phyloP scores from a whole-genome alignment of 768 basidiomycete genomes.

The Russula foetens region DNA sequence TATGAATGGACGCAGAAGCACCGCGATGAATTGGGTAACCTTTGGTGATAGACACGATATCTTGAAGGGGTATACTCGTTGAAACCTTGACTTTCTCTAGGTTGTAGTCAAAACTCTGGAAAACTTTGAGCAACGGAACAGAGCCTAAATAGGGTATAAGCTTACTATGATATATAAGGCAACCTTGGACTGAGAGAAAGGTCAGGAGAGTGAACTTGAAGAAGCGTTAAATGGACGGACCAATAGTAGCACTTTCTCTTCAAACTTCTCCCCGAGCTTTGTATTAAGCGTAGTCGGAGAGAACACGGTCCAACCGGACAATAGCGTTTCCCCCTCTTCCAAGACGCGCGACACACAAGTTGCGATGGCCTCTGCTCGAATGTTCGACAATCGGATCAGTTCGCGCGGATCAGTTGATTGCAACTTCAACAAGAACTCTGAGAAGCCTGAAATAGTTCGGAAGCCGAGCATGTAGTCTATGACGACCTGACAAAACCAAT shows the following conservation, averaged over 20 bases:
- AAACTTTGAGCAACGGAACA: neutral
- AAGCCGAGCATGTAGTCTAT: slow-evolving; percentile 90
- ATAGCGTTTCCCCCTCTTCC: slow-evolving; percentile 43
- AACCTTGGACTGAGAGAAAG: slow-evolving; percentile 25
- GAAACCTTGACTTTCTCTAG: slow-evolving; percentile 87
- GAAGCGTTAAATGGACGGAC: slow-evolving; percentile 41
- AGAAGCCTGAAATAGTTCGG: slow-evolving; percentile 80
- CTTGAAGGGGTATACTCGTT: slow-evolving; percentile 80
- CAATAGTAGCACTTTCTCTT: slow-evolving; percentile 89
- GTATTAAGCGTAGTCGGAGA: slow-evolving; percentile 70
- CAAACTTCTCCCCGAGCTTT: slow-evolving; percentile 70
- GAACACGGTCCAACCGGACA: slow-evolving; percentile 90
- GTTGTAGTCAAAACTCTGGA: slow-evolving; percentile 86
- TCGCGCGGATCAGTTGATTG: slow-evolving; percentile 90
- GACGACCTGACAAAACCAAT: slow-evolving; percentile 96
- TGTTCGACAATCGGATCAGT: slow-evolving; percentile 78
- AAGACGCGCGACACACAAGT: slow-evolving; percentile 58
- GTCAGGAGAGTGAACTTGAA: slow-evolving; percentile 12
- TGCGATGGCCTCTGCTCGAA: slow-evolving; percentile 88
- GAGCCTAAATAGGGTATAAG: neutral
- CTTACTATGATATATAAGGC: slow-evolving; percentile 78
- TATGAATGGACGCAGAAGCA: neutral
- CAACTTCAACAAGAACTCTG: slow-evolving; percentile 85
- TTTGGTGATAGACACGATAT: slow-evolving; percentile 69
- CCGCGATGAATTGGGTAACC: slow-evolving; percentile 36